Evolutionary conservation across 305 asterid genomes (phyloP).

Genomic region (Rubia balearica): DNA sequence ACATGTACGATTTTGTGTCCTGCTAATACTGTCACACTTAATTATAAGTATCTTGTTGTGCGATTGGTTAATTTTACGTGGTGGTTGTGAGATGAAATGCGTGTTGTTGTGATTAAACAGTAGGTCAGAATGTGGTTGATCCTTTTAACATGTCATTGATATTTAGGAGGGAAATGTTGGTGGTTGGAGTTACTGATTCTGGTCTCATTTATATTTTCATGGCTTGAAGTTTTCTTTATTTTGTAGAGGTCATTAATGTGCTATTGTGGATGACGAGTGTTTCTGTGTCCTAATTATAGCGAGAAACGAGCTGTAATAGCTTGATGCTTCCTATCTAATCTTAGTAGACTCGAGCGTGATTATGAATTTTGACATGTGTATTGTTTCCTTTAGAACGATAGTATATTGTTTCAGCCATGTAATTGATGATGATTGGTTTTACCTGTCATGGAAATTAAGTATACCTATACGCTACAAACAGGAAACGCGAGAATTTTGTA

Average conservation of each 20-base stretch:
- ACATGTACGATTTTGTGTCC: constrained; percentile 19
- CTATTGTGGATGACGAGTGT: not conserved
- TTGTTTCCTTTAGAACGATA: not conserved
- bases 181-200: not conserved
- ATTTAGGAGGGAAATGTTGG: not conserved
- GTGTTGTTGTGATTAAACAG: not conserved
- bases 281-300: not conserved
- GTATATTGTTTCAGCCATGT: not conserved
- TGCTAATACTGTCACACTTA: not conserved
- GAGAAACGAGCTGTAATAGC: not conserved
- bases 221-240: not conserved
- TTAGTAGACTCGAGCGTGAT: not conserved
- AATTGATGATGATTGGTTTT: not conserved
- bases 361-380: not conserved
- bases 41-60: constrained; percentile 24
- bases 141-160: not conserved
- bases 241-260: not conserved
- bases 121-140: not conserved
- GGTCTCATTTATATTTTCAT: not conserved
- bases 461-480: not conserved
- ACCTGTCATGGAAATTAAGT: not conserved
- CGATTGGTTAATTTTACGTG: not conserved
- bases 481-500: not conserved
- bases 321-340: not conserved
- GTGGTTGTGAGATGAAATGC: not conserved